phyloP scores from a whole-genome alignment of 78 protist species.

The Creolimax fragrantissima region DNA sequence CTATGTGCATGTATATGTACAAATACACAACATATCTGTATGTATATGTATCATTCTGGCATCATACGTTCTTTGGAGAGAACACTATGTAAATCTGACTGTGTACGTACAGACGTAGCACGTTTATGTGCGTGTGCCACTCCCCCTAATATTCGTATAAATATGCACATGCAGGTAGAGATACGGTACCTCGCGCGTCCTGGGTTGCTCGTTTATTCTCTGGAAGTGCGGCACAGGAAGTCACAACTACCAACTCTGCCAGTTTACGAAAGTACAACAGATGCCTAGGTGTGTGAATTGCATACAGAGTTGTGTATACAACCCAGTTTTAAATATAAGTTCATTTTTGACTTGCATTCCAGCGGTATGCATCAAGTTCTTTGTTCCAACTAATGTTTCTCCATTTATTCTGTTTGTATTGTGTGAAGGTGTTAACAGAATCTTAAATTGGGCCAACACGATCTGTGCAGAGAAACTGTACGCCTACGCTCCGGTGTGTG shows the following conservation, averaged over 20 bases:
- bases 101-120: no score
- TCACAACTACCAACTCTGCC: not conserved
- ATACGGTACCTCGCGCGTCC: not conserved
- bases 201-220: slow-evolving; percentile 26
- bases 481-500: not conserved
- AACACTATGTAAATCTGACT: no score
- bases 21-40: not conserved
- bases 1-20: not conserved
- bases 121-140: no score
- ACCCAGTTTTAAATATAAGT: no score
- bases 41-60: no score
- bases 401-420: no score
- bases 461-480: not conserved
- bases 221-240: slow-evolving; percentile 10
- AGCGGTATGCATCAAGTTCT: no score
- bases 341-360: no score
- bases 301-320: no score
- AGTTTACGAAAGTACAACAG: not conserved
- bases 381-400: no score
- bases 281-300: not conserved
- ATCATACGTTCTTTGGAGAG: no score
- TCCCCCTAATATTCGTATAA: no score
- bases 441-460: not conserved
- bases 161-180: not conserved
- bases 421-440: not conserved